Evolutionary conservation across 164 flowering plant species (phyloP).

Genomic region (Stephania japonica): DNA sequence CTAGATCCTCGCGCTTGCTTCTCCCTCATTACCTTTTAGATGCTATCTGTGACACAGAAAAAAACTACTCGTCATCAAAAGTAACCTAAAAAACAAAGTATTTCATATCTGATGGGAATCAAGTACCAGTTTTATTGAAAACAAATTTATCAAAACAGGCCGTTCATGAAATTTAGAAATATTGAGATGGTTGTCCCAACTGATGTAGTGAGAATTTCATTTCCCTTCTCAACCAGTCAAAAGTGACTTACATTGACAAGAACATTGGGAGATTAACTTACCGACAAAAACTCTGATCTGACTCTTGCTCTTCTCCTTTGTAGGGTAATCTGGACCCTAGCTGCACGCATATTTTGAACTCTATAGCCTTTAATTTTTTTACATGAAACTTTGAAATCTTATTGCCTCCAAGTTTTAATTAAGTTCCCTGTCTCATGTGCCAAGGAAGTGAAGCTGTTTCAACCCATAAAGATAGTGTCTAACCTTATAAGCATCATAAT

Average conservation of each 20-base stretch:
- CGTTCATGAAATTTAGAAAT: background rate
- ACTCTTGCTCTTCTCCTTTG: background rate
- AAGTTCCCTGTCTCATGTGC: background rate
- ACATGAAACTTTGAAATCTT: background rate
- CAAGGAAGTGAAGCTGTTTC: background rate
- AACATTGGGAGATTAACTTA: background rate
- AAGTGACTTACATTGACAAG: background rate
- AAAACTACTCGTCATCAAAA: too few species aligned
- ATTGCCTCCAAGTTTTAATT: background rate
- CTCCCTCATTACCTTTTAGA: too few species aligned
- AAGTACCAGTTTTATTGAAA: too few species aligned
- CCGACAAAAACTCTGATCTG: background rate
- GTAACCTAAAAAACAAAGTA: too few species aligned
- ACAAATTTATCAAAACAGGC: background rate
- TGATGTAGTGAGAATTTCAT: background rate
- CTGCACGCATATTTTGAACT: too few species aligned
- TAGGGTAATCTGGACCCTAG: background rate
- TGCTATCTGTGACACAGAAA: too few species aligned
- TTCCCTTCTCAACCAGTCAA: background rate
- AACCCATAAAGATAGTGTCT: background rate
- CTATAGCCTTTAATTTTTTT: background rate
- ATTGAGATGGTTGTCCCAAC: background rate
- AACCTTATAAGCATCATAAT: background rate
- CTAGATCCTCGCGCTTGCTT: too few species aligned
- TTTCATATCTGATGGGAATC: too few species aligned